Evolutionary conservation across 805 yeast genomes (phyloP).

Genomic region (Lipomyces starkeyi): DNA sequence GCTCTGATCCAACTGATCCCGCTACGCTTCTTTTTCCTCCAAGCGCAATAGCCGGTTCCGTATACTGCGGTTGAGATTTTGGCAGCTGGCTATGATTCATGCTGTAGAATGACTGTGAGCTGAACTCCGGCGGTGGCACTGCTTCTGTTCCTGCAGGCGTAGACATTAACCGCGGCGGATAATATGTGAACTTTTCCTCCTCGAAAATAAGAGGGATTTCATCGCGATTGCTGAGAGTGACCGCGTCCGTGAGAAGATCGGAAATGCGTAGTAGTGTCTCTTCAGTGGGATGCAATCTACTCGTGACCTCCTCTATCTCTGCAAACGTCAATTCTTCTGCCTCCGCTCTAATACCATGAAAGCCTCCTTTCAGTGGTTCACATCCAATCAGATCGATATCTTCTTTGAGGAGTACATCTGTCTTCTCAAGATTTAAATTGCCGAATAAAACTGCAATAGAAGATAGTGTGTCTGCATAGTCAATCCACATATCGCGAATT

Average conservation of each 20-base stretch:
- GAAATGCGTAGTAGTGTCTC: constrained; percentile 27
- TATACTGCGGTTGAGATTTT: neutral
- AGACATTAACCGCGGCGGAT: constrained; percentile 8
- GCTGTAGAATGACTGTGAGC: constrained; percentile 9
- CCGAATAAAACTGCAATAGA: constrained; percentile 16
- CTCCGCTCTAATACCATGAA: constrained; percentile 20
- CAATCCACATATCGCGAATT: constrained; percentile 19
- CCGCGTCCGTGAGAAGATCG: constrained; percentile 30
- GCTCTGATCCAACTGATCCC: constrained; percentile 7
- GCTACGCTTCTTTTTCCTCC: neutral
- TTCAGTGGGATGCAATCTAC: constrained; percentile 26
- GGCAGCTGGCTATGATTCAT: neutral
- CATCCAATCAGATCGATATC: constrained; percentile 35
- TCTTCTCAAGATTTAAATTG: constrained; percentile 7
- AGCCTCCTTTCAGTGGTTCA: constrained; percentile 22
- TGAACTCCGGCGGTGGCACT: constrained; percentile 18
- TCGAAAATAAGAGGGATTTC: constrained; percentile 28
- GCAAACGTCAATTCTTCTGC: constrained; percentile 15
- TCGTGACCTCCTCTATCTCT: constrained; percentile 22
- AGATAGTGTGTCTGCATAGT: constrained; percentile 22
- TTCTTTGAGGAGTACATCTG: constrained; percentile 31
- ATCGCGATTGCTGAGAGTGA: constrained; percentile 13
- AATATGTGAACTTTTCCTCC: constrained; percentile 13
- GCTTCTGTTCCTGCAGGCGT: constrained; percentile 12
- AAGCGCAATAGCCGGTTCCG: neutral